These are phyloP conservation scores for Actinidia polygama DNA, from an alignment of 179 eudicot species.

Conservation along the genomic window DNA sequence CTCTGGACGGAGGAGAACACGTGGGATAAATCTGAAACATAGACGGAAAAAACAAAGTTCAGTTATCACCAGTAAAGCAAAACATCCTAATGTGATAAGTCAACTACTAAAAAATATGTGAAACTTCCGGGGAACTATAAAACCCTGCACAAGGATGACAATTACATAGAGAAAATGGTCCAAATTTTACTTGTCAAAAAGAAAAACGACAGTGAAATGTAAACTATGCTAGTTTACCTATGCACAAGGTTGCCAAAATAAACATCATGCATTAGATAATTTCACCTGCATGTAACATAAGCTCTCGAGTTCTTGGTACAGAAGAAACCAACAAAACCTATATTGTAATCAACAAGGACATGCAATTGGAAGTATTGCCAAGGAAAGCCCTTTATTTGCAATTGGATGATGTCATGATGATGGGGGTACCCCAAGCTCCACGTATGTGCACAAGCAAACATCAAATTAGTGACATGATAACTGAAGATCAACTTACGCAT, in stretches of 20 bases:
- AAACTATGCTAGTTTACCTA: not conserved
- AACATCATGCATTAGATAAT: not conserved
- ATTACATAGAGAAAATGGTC: too few relatives aligned
- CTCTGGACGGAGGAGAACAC: slow-evolving; percentile 71
- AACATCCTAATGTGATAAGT: not conserved
- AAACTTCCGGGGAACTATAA: not conserved
- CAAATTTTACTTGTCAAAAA: too few relatives aligned
- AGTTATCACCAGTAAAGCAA: slow-evolving; percentile 17
- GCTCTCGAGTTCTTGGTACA: not conserved
- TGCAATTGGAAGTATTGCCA: not conserved
- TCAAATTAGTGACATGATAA: not conserved
- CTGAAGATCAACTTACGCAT: not conserved
- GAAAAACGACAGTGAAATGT: not conserved
- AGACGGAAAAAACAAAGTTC: slow-evolving; percentile 10
- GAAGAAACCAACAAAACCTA: not conserved
- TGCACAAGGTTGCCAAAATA: not conserved
- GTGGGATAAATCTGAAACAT: slow-evolving; percentile 69
- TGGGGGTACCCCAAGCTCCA: not conserved
- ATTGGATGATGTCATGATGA: not conserved
- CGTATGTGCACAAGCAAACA: not conserved
- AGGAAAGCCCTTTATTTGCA: not conserved
- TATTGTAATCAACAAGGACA: not conserved
- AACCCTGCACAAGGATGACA: too few relatives aligned
- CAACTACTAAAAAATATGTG: not conserved
- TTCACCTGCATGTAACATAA: not conserved